Conservation (phyloP, 805 yeast species). For the Naumovozyma baii region DNA sequence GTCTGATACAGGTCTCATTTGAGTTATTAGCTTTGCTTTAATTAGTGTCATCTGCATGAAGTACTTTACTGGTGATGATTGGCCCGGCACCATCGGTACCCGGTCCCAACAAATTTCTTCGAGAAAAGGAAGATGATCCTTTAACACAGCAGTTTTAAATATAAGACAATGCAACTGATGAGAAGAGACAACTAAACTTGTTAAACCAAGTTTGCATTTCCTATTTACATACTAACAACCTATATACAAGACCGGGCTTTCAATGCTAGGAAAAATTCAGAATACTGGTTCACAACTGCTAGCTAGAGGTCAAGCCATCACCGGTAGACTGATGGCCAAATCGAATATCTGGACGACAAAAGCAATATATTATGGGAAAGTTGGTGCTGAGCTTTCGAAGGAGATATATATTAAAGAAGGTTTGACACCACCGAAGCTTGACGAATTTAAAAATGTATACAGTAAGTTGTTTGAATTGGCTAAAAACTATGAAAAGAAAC, state of each 20-base stretch:
- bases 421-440: conserved; percentile 76
- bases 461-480: conserved; percentile 40
- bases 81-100: neutral
- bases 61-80: neutral
- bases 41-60: too few species aligned
- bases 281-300: conserved; percentile 18
- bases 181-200: too few species aligned
- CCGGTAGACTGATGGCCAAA: conserved; percentile 42
- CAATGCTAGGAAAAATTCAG: conserved; percentile 27
- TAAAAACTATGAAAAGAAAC: conserved; percentile 42
- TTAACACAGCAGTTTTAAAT: too few species aligned
- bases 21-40: too few species aligned
- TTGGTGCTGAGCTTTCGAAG: conserved; percentile 40
- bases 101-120: neutral
- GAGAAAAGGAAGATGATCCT: too few species aligned
- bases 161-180: too few species aligned
- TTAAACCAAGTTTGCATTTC: too few species aligned
- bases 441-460: conserved; percentile 72
- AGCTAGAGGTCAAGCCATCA: conserved; percentile 22
- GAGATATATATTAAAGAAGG: conserved; percentile 85
- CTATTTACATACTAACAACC: too few species aligned
- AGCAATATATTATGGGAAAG: conserved; percentile 71
- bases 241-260: too few species aligned
- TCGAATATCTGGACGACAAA: conserved; percentile 34
- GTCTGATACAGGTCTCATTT: too few species aligned